phyloP scores from a whole-genome alignment of 192 early-diverging fungal species.

The Coemansia biformis region DNA sequence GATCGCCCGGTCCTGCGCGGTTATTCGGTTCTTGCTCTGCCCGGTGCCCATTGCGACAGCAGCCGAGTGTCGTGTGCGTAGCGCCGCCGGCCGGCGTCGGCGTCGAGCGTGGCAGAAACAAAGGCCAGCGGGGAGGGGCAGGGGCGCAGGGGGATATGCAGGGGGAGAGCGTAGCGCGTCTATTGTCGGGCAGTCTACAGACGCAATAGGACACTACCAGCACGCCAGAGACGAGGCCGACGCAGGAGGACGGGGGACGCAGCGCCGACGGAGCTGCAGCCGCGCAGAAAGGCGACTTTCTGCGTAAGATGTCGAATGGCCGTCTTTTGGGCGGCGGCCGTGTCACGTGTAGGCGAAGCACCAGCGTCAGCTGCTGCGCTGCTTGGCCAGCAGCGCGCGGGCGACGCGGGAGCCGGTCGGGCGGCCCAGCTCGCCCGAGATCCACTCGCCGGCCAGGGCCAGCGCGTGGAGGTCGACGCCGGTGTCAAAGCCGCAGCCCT shows the following conservation, averaged over 20 bases:
- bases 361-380: not conserved
- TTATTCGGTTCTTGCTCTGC: conserved; percentile 61
- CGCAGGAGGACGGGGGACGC: too few relatives aligned
- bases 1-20: conserved; percentile 87
- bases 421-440: conserved; percentile 73
- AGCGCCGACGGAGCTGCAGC: too few relatives aligned
- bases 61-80: too few relatives aligned
- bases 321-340: not conserved
- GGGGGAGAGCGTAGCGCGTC: too few relatives aligned
- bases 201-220: too few relatives aligned
- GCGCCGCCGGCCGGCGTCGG: too few relatives aligned
- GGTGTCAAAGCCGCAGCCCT: conserved; percentile 78
- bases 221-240: too few relatives aligned
- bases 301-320: not conserved
- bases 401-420: conserved; percentile 53
- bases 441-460: conserved; percentile 77
- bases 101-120: too few relatives aligned
- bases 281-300: too few relatives aligned
- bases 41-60: conserved; percentile 45
- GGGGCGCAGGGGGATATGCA: too few relatives aligned
- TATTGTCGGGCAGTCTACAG: too few relatives aligned
- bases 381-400: conserved; percentile 38
- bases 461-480: conserved; percentile 72
- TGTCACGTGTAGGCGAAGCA: conserved; percentile 1
- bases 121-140: too few relatives aligned